Conservation (phyloP, 164 flowering plant genomes). For the Stephania cephalantha region DNA sequence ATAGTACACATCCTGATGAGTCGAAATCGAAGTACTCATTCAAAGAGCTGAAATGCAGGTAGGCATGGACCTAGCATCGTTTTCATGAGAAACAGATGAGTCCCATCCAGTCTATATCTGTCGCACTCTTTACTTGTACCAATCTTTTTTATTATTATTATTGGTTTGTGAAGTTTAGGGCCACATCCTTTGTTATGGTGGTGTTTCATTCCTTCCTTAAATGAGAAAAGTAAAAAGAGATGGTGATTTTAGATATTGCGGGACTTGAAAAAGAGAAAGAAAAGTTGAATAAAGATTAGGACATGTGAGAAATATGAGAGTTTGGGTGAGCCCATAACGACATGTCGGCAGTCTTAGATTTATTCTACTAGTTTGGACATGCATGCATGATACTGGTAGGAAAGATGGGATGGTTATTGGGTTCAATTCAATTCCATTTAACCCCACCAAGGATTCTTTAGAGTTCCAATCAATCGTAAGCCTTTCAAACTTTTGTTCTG, state of each 20-base stretch:
- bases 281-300: not conserved
- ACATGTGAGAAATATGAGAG: not conserved
- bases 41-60: not conserved
- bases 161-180: not conserved
- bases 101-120: not conserved
- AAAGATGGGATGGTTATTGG: slow-evolving; percentile 1
- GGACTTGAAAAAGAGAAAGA: not conserved
- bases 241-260: not conserved
- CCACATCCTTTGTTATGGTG: not conserved
- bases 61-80: not conserved
- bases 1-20: no score
- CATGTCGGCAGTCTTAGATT: not conserved
- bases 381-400: not conserved
- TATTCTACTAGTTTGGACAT: not conserved
- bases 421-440: not conserved
- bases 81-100: not conserved
- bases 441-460: not conserved
- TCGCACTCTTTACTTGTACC: not conserved
- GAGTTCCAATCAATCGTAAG: not conserved
- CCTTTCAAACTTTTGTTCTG: not conserved
- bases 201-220: not conserved
- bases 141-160: not conserved
- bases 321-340: not conserved
- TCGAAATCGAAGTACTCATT: no score
- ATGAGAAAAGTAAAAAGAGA: not conserved